These are phyloP conservation scores for Chondrus crispus DNA, from an alignment of 23 red algal species.

Conservation along the genomic window DNA sequence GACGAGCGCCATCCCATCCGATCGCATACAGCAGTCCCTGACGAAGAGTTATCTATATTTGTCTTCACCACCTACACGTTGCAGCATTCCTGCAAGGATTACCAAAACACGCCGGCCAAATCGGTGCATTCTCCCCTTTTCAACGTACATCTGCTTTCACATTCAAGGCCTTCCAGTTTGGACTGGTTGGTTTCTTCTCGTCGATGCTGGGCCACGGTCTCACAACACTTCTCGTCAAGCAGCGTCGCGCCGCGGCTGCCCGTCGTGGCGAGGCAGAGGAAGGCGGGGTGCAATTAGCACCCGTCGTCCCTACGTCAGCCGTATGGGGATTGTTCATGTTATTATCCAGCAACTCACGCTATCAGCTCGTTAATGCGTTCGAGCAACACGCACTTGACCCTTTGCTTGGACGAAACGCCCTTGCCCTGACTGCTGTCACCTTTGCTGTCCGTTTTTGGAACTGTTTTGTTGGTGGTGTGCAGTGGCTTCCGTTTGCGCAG, in stretches of 20 bases:
- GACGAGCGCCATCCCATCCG: too few species aligned
- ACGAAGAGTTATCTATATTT: too few species aligned
- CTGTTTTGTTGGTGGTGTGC: conserved; percentile 74
- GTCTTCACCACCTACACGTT: too few species aligned
- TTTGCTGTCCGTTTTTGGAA: conserved; percentile 77
- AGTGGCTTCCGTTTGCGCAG: conserved; percentile 86
- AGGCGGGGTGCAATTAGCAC: conserved; percentile 56
- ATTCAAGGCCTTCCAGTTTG: conserved; percentile 90
- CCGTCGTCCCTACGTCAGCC: conserved; percentile 65
- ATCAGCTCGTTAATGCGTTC: conserved; percentile 69
- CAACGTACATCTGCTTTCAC: conserved; percentile 52
- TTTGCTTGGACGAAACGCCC: conserved; percentile 29
- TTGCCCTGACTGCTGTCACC: conserved; percentile 36
- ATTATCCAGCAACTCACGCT: conserved; percentile 70
- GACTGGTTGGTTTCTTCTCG: conserved; percentile 70
- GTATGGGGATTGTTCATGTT: conserved; percentile 86
- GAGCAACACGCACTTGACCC: conserved; percentile 71
- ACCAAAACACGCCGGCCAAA: conserved; percentile 67
- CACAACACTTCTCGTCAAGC: conserved; percentile 75
- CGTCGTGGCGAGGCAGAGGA: conserved; percentile 10
- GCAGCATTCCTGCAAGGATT: conserved; percentile 16
- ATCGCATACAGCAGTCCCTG: too few species aligned
- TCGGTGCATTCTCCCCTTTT: conserved; percentile 42
- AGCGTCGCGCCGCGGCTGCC: not conserved
- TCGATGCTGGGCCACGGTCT: conserved; percentile 84